A percentile compares a stretch with the other conserved stretches of the same genome.
Conservation (phyloP, 805 yeast species). For the Ascoidea tarda region DNA sequence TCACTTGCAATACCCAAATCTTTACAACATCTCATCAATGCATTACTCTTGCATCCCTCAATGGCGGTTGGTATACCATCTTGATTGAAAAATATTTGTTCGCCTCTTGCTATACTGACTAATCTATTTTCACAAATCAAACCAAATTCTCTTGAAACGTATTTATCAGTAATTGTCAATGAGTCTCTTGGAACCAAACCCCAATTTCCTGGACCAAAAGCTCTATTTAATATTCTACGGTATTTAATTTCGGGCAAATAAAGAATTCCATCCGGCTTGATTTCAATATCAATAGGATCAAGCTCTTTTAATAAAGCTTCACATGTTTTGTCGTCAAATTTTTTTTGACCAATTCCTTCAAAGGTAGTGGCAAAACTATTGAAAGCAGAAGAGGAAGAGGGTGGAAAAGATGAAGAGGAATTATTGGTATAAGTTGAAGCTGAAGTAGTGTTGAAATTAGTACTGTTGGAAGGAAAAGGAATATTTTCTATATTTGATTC, state of each 20-base stretch:
- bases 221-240: slow-evolving; percentile 72
- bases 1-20: slow-evolving; percentile 95
- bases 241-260: slow-evolving; percentile 94
- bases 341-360: slow-evolving; percentile 71
- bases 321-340: slow-evolving; percentile 51
- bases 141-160: slow-evolving; percentile 83
- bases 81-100: slow-evolving; percentile 81
- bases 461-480: not conserved
- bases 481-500: not conserved
- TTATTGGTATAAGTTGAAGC: not conserved
- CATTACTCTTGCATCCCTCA: slow-evolving; percentile 95
- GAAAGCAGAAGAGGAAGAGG: slow-evolving; percentile 49
- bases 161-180: slow-evolving; percentile 57
- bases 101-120: slow-evolving; percentile 89
- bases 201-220: slow-evolving; percentile 99
- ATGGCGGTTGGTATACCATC: slow-evolving; percentile 88
- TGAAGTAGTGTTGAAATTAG: not conserved
- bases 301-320: slow-evolving; percentile 48
- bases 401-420: slow-evolving; percentile 26
- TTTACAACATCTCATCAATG: slow-evolving; percentile 95
- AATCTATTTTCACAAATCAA: slow-evolving; percentile 76
- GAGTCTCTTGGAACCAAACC: slow-evolving; percentile 91
- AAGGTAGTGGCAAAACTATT: slow-evolving; percentile 18
- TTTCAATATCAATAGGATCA: slow-evolving; percentile 67
- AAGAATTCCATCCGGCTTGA: slow-evolving; percentile 88